A percentile compares a stretch with the other conserved stretches of the same genome.
Conservation (phyloP, 1,139 yeast genomes). For the Casaregolazyma suthepensis region DNA sequence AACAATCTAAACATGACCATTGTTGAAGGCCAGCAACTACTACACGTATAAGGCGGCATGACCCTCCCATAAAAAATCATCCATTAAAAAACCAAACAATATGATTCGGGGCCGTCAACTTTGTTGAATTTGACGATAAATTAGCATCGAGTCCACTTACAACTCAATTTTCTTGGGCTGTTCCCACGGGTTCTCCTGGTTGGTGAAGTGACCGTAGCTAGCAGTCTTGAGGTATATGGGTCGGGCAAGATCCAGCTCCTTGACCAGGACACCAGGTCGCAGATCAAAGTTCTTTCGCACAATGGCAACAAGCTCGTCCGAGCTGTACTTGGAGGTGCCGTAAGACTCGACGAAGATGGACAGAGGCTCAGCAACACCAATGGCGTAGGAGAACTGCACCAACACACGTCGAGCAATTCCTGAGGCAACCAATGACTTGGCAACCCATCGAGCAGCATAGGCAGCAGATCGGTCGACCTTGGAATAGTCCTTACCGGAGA, state of each 20-base stretch:
- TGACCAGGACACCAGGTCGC: slow-evolving; percentile 99
- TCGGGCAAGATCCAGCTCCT: slow-evolving; percentile 93
- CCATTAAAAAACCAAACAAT: slow-evolving; percentile 7
- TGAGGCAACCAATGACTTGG: slow-evolving; percentile 92
- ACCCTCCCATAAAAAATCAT: neutral
- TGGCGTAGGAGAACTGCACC: slow-evolving; percentile 98
- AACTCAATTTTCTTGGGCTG: slow-evolving; percentile 78
- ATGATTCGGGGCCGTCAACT: slow-evolving; percentile 6
- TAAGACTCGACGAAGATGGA: slow-evolving; percentile 95
- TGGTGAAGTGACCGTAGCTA: slow-evolving; percentile 98
- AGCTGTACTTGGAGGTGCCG: slow-evolving; percentile 89
- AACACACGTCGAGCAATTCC: slow-evolving; percentile 95
- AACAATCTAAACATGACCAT: slow-evolving; percentile 17
- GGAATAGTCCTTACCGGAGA: slow-evolving; percentile 99
- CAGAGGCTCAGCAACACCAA: slow-evolving; percentile 99
- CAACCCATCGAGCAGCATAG: slow-evolving; percentile 99
- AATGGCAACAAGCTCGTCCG: slow-evolving; percentile 84
- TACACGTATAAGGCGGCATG: neutral
- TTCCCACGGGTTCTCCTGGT: slow-evolving; percentile 99
- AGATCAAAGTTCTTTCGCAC: slow-evolving; percentile 92
- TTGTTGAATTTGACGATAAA: slow-evolving; percentile 23
- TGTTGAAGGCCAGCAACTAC: slow-evolving; percentile 19
- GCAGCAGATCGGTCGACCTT: slow-evolving; percentile 99
- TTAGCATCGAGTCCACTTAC: slow-evolving; percentile 6
- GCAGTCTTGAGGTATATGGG: slow-evolving; percentile 99